Evolutionary conservation across 192 early-diverging fungal species (phyloP).

Genomic region (Helicostylum pulchrum): DNA sequence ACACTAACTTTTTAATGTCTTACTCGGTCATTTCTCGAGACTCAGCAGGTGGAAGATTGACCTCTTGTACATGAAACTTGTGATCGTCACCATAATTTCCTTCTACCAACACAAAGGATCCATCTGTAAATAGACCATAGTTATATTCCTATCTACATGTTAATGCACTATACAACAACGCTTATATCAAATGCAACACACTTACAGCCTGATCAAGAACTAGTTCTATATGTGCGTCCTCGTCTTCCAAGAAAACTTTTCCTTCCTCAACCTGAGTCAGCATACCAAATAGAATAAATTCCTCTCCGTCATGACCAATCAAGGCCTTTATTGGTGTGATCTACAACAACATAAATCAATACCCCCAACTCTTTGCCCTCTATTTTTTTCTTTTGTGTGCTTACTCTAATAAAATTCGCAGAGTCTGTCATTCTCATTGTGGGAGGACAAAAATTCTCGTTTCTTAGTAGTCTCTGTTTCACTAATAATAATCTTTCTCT

Average conservation of each 20-base stretch:
- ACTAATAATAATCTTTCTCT: constrained; percentile 78
- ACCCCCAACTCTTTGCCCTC: too few relatives aligned
- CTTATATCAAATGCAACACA: neutral
- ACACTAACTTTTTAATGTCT: neutral
- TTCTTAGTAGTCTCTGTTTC: constrained; percentile 74
- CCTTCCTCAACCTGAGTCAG: constrained; percentile 78
- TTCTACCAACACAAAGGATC: constrained; percentile 83
- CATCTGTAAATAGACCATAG: constrained; percentile 79
- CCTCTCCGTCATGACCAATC: constrained; percentile 62
- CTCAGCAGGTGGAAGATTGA: constrained; percentile 80
- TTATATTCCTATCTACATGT: constrained; percentile 36
- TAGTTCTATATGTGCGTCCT: constrained; percentile 72
- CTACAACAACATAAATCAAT: constrained; percentile 31
- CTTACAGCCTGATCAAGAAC: constrained; percentile 57
- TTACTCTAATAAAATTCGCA: constrained; percentile 32
- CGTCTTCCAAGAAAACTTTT: constrained; percentile 82
- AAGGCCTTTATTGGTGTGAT: constrained; percentile 80
- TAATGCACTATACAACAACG: neutral
- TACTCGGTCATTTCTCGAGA: constrained; percentile 45
- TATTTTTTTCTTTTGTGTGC: neutral
- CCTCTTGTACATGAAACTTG: constrained; percentile 63
- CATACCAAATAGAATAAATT: constrained; percentile 85
- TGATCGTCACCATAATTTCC: constrained; percentile 73
- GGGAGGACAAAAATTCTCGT: constrained; percentile 72
- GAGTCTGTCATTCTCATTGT: constrained; percentile 41